Evolutionary conservation across 2,329 filamentous ascomycete genomes (phyloP).

Genomic region (Pleoardoris graminearum): DNA sequence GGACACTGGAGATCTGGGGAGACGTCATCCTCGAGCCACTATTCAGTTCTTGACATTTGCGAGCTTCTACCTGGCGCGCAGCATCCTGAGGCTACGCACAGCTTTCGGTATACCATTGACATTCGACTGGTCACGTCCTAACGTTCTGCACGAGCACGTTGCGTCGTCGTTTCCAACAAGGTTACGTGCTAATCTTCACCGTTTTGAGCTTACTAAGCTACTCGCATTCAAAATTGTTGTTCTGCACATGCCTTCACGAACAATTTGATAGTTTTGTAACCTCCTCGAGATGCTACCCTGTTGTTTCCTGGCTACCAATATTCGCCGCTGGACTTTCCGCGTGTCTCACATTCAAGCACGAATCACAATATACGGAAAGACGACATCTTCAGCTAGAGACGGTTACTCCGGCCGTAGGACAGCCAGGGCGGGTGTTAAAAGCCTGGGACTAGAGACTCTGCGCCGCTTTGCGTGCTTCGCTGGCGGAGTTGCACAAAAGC

Average conservation of each 20-base stretch:
- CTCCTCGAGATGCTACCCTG: background rate
- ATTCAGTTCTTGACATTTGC: background rate
- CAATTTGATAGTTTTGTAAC: background rate
- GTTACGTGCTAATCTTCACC: too few species aligned
- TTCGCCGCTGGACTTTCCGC: background rate
- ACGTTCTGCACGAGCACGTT: background rate
- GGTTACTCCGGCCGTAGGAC: slow-evolving; percentile 7
- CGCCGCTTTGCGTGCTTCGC: background rate
- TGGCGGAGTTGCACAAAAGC: slow-evolving; percentile 7
- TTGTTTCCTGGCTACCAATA: background rate
- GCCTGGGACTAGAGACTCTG: slow-evolving; percentile 9
- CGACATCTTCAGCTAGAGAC: background rate
- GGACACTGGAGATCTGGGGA: slow-evolving; percentile 6
- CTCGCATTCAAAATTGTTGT: background rate
- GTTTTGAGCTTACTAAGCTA: too few species aligned
- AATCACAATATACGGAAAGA: background rate
- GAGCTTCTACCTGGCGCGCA: background rate
- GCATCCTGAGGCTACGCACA: background rate
- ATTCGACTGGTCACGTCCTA: background rate
- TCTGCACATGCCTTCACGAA: background rate
- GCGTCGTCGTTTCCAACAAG: background rate
- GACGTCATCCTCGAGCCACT: background rate
- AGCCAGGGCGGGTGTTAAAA: slow-evolving; percentile 6
- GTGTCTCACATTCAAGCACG: background rate
- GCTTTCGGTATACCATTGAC: background rate